These are phyloP conservation scores for Aspergillus coremiiformis DNA, from an alignment of 495 filamentous ascomycete genomes.

Conservation along the genomic window DNA sequence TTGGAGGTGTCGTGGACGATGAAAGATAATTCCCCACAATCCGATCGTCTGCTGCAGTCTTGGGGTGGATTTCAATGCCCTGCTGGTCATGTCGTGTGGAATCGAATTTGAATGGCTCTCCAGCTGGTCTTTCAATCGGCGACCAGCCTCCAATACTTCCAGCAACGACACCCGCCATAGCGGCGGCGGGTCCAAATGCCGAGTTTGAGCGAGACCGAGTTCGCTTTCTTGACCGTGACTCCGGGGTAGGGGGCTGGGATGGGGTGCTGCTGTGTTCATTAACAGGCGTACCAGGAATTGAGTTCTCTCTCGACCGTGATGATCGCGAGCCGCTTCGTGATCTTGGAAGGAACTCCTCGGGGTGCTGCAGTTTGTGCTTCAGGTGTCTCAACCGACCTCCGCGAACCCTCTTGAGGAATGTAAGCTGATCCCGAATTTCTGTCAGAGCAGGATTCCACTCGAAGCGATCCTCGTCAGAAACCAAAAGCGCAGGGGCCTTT, in stretches of 20 bases:
- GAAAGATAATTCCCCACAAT: conserved; percentile 42
- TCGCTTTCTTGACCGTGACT: conserved; percentile 62
- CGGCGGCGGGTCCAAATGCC: conserved; percentile 71
- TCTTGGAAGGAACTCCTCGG: conserved; percentile 63
- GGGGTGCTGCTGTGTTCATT: conserved; percentile 43
- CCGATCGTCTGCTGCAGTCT: conserved; percentile 48
- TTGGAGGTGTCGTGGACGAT: conserved; percentile 44
- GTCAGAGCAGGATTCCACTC: conserved; percentile 54
- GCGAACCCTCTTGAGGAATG: conserved; percentile 62
- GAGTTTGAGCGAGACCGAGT: conserved; percentile 83
- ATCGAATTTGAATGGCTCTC: conserved; percentile 46
- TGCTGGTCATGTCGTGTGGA: conserved; percentile 33
- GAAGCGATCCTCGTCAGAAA: conserved; percentile 70
- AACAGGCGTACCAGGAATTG: conserved; percentile 61
- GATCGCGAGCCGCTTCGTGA: conserved; percentile 55
- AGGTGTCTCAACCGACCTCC: conserved; percentile 85
- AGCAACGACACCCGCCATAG: conserved; percentile 79
- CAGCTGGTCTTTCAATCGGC: conserved; percentile 59
- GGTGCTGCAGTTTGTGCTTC: conserved; percentile 76
- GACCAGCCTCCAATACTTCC: conserved; percentile 86
- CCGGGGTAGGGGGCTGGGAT: conserved; percentile 56
- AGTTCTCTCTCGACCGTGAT: conserved; percentile 62
- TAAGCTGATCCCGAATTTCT: conserved; percentile 72
- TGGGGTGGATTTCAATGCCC: conserved; percentile 53
- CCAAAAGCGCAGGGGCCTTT: conserved; percentile 42